phyloP scores from a whole-genome alignment of 1,284 basidiomycete genomes.

The Trametes pubescens region DNA sequence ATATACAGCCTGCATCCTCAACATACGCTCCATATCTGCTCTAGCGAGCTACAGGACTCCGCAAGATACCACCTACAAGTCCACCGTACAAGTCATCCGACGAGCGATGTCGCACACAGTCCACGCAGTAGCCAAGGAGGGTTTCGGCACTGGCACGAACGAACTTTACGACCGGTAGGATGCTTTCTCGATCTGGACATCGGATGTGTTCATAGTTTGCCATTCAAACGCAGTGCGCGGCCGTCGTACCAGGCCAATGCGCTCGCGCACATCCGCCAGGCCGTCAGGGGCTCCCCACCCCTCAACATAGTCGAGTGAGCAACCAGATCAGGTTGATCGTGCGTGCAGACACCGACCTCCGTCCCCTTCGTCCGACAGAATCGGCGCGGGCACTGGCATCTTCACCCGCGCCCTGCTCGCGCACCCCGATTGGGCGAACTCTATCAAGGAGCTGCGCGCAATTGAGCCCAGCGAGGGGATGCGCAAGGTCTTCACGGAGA shows the following conservation, averaged over 20 bases:
- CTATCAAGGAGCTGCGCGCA: slow-evolving; percentile 62
- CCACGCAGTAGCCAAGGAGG: slow-evolving; percentile 66
- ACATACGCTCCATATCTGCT: not conserved
- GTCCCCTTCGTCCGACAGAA: slow-evolving; percentile 47
- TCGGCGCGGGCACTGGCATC: slow-evolving; percentile 80
- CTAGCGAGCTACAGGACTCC: not conserved
- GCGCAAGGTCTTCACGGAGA: slow-evolving; percentile 66
- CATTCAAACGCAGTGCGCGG: slow-evolving; percentile 55
- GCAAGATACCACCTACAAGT: not conserved
- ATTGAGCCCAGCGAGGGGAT: slow-evolving; percentile 81
- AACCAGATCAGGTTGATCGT: not conserved
- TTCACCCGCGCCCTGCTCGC: slow-evolving; percentile 80
- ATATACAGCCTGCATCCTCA: slow-evolving; percentile 6
- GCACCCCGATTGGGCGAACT: slow-evolving; percentile 60
- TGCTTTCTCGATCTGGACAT: not conserved
- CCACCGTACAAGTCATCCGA: not conserved
- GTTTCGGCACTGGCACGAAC: slow-evolving; percentile 77
- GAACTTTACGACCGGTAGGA: slow-evolving; percentile 75
- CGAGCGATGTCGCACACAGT: slow-evolving; percentile 37
- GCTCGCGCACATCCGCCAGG: slow-evolving; percentile 61
- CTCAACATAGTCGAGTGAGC: slow-evolving; percentile 76
- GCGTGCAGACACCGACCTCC: not conserved
- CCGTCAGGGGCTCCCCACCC: slow-evolving; percentile 47
- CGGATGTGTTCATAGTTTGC: not conserved
- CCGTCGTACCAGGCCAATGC: slow-evolving; percentile 74